A percentile compares a stretch with the other conserved stretches of the same genome.
Conservation (phyloP, 2,329 filamentous ascomycete genomes). For the Ophiostoma fasciatum region DNA sequence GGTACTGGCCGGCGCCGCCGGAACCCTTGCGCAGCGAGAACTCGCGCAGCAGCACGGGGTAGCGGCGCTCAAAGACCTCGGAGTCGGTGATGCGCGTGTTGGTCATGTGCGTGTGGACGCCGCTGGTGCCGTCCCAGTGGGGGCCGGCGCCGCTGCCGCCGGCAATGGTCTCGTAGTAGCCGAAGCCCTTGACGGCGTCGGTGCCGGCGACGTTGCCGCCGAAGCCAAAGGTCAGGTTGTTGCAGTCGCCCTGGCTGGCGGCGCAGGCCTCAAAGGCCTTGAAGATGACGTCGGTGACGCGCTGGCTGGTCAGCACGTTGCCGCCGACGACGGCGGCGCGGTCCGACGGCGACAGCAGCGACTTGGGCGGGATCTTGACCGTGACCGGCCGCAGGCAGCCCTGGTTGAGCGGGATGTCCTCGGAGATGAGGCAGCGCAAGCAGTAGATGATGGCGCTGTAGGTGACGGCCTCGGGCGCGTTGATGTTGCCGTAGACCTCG, state of each 20-base stretch:
- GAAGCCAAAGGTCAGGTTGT: constrained; percentile 75
- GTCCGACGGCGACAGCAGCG: constrained; percentile 60
- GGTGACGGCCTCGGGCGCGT: constrained; percentile 64
- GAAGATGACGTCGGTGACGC: constrained; percentile 71
- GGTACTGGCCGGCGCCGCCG: constrained; percentile 49
- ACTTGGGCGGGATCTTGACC: constrained; percentile 56
- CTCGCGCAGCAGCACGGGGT: constrained; percentile 56
- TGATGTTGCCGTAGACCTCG: constrained; percentile 63
- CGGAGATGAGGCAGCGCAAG: constrained; percentile 61
- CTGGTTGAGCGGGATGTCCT: constrained; percentile 77
- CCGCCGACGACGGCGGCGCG: constrained; percentile 71
- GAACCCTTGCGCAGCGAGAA: constrained; percentile 51
- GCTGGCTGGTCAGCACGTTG: constrained; percentile 67
- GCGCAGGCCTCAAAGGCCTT: constrained; percentile 68
- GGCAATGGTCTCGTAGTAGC: constrained; percentile 77
- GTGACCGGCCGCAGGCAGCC: constrained; percentile 66
- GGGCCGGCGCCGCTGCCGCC: constrained; percentile 62
- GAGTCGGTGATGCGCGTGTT: constrained; percentile 74
- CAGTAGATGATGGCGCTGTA: constrained; percentile 77
- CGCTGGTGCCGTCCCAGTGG: constrained; percentile 56
- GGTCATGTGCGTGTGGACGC: constrained; percentile 76
- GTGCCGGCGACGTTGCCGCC: constrained; percentile 48
- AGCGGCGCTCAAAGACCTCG: constrained; percentile 64
- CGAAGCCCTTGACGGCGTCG: constrained; percentile 56
- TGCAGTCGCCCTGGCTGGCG: constrained; percentile 66